Percentiles rank a stretch among this genome's conserved stretches.
Evolutionary conservation across 495 filamentous ascomycete species (phyloP).

Genomic region (Xylaria venustula): DNA sequence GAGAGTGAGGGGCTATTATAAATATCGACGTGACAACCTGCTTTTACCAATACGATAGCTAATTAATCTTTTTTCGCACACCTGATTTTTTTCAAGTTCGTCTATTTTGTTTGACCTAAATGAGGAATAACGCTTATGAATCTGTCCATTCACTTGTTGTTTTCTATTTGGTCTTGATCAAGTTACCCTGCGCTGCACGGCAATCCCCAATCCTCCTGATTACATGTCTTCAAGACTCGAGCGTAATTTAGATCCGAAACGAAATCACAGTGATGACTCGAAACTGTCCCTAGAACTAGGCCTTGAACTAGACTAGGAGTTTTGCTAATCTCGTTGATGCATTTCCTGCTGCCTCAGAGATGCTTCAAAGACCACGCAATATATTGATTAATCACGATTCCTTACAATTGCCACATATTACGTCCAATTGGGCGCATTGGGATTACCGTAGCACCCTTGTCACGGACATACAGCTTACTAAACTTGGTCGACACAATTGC

Average conservation of each 20-base stretch:
- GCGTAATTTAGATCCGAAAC: background rate
- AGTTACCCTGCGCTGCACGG: no score
- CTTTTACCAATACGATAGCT: background rate
- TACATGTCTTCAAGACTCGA: background rate
- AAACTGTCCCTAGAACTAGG: conserved; percentile 9
- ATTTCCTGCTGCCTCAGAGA: conserved; percentile 26
- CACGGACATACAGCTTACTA: conserved; percentile 6
- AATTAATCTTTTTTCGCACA: background rate
- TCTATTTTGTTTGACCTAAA: background rate
- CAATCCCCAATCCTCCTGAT: background rate
- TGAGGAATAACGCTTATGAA: background rate
- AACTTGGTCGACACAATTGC: background rate
- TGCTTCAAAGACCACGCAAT: conserved; percentile 30
- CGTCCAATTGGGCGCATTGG: conserved; percentile 11
- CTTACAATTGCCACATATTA: background rate
- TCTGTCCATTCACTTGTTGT: background rate
- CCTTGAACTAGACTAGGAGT: conserved; percentile 19
- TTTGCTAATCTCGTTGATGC: conserved; percentile 30
- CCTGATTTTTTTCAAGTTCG: background rate
- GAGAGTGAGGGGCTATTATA: conserved; percentile 17
- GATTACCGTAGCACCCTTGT: conserved; percentile 3
- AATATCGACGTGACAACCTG: conserved; percentile 6
- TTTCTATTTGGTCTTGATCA: background rate
- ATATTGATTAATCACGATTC: conserved; percentile 14
- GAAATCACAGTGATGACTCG: conserved; percentile 8